Base-by-base conservation (phyloP, 768 basidiomycete species). In the Aureoboletus auriporus region DNA sequence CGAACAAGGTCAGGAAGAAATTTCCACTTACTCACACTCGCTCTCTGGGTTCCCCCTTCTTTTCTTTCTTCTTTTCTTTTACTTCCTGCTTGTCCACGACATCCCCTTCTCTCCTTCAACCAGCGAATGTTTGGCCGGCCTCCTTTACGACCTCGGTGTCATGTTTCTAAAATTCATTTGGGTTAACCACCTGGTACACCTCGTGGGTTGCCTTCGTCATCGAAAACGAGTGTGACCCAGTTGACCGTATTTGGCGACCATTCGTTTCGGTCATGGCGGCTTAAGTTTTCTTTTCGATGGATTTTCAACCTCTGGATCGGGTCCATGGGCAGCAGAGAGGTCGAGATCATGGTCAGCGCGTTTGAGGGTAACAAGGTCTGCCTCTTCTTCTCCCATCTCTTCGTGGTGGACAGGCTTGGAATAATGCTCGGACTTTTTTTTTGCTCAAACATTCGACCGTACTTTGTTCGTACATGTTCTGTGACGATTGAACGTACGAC, bases 371-470 rank as follows among this genome's bases (percentile, higher is more conserved):
- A 97, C 87, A 65, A 99, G 96, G 47, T 96, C 61, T 39, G 61
- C 94, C 20, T 4, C 20, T 33, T 73, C 78, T 12, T 70, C 73
- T 10, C 62, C 69, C 11, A 66, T 72, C 8, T 68, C 71, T 36
- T 72, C 73, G 55, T 85, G 85, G 52, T 90, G 87, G 51, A 98
- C 74, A 35, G 98, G 83, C 61, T 90, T 92, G 49, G 74, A 77
- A 71, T 96, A 97, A 66, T 96, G 93, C 51, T 84, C 80, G 0
- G 93, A 92, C 29, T 94, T 64, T 96, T 97, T 66, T 91, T 94
- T 48, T 94, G 82, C 61, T 89, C 88, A 64, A 97, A 98, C 93
- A 99, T 97, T 44, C 91, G 82, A 67, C 97, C 95, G 66, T 97
- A 96, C 69, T 95, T 97, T 4, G 95, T 97, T 43, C 89, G 81